Evolutionary conservation across 2,329 filamentous ascomycete genomes (phyloP).

Genomic region (Chalaropsis thielavioides): DNA sequence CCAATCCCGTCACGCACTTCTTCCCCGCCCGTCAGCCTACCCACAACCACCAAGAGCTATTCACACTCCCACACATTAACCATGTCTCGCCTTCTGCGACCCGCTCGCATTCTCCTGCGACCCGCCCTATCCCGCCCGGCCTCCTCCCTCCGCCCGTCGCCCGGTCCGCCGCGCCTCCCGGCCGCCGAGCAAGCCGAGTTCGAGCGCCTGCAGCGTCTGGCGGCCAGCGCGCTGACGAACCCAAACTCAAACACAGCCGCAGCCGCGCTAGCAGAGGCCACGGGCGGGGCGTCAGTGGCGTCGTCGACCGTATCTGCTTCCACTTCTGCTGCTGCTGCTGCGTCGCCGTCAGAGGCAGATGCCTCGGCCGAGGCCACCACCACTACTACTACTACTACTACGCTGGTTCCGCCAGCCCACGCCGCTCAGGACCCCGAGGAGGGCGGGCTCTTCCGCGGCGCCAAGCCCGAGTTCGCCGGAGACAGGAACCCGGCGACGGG

Average conservation of each 20-base stretch:
- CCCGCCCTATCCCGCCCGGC: conserved; percentile 21
- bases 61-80: background rate
- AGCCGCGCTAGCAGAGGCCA: conserved; percentile 20
- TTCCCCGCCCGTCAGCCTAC: background rate
- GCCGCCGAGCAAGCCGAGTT: conserved; percentile 82
- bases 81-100: conserved; percentile 11
- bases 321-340: conserved; percentile 19
- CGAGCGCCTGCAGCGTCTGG: conserved; percentile 63
- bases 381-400: too few relatives aligned
- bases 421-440: conserved; percentile 35
- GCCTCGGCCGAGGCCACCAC: conserved; percentile 29
- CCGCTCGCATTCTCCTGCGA: conserved; percentile 16
- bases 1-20: background rate
- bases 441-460: conserved; percentile 57
- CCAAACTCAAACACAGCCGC: conserved; percentile 19
- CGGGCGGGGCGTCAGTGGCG: conserved; percentile 21
- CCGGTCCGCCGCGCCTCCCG: conserved; percentile 73
- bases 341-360: conserved; percentile 20
- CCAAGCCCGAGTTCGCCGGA: conserved; percentile 82
- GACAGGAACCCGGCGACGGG: conserved; percentile 87
- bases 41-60: background rate
- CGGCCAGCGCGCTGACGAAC: conserved; percentile 33
- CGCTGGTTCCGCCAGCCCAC: too few relatives aligned
- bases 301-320: conserved; percentile 13
- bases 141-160: conserved; percentile 36